These are phyloP conservation scores for Chaetoceros muelleri DNA, from an alignment of 108 stramenopile species.

Conservation along the genomic window DNA sequence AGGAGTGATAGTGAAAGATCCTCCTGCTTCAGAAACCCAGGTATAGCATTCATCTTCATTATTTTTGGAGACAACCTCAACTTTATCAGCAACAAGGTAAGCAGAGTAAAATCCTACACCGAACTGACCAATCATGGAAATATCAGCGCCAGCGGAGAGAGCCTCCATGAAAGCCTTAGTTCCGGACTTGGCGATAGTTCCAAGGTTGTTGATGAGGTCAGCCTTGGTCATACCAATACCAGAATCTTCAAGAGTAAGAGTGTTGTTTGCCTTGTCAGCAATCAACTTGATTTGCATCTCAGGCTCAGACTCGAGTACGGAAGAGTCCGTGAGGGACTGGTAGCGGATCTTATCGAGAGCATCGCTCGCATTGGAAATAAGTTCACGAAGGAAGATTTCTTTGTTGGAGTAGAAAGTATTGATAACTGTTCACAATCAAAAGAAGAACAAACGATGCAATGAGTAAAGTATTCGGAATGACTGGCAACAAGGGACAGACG, in stretches of 20 bases:
- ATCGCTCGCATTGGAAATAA: slow-evolving; percentile 97
- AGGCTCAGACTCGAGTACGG: slow-evolving; percentile 90
- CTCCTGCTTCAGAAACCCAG: slow-evolving; percentile 97
- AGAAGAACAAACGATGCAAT: neutral
- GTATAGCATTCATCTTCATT: slow-evolving; percentile 89
- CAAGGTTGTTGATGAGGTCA: slow-evolving; percentile 98
- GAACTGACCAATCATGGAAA: slow-evolving; percentile 99
- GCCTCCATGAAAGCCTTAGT: slow-evolving; percentile 99
- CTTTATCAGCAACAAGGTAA: slow-evolving; percentile 98
- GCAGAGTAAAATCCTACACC: slow-evolving; percentile 99
- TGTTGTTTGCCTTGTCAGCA: slow-evolving; percentile 99
- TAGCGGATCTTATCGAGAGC: slow-evolving; percentile 99
- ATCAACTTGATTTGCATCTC: slow-evolving; percentile 97
- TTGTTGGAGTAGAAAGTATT: slow-evolving; percentile 99
- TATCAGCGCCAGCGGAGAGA: slow-evolving; percentile 96
- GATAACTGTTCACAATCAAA: slow-evolving; percentile 49
- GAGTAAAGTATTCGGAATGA: too few species aligned
- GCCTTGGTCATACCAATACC: slow-evolving; percentile 99
- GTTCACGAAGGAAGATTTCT: slow-evolving; percentile 99
- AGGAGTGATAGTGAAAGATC: slow-evolving; percentile 91
- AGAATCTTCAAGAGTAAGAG: slow-evolving; percentile 95
- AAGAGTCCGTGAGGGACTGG: slow-evolving; percentile 90
- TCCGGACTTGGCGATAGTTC: slow-evolving; percentile 99
- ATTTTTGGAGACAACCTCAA: slow-evolving; percentile 95
- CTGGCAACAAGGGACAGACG: neutral